Evolutionary conservation across 1,139 yeast genomes (phyloP).

Genomic region (Blastobotrys serpentis): DNA sequence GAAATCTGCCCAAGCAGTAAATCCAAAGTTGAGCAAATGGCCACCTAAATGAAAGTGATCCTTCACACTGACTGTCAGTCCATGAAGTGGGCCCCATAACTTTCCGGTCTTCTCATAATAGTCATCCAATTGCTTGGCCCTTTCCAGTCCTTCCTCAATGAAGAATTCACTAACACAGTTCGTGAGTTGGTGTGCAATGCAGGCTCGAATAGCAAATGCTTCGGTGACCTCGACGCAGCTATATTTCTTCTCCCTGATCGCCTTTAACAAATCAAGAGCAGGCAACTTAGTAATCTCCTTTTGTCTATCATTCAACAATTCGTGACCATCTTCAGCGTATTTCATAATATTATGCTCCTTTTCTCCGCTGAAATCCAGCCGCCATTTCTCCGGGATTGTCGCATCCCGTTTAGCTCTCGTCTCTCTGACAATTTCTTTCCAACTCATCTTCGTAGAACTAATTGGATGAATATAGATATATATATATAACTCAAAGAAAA

Average conservation of each 20-base stretch:
- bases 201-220: conserved; percentile 53
- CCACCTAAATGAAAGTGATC: conserved; percentile 62
- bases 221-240: conserved; percentile 16
- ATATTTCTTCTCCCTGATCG: conserved; percentile 11
- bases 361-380: background rate
- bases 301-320: background rate
- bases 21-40: conserved; percentile 18
- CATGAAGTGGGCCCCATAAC: conserved; percentile 49
- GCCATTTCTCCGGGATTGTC: conserved; percentile 4
- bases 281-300: conserved; percentile 13
- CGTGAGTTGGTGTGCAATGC: conserved; percentile 56
- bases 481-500: no score
- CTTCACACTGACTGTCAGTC: conserved; percentile 52
- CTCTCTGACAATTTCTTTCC: conserved; percentile 9
- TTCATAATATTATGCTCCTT: conserved; percentile 9
- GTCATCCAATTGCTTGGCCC: conserved; percentile 45
- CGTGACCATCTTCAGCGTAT: background rate
- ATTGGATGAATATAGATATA: background rate
- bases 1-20: conserved; percentile 31
- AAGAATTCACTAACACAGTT: conserved; percentile 38
- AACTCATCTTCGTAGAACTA: background rate
- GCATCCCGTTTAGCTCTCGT: conserved; percentile 6
- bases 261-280: conserved; percentile 5
- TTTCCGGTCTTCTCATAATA: conserved; percentile 38
- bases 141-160: conserved; percentile 13